Conservation (phyloP, 352 stramenopile genomes). For the Discostella stelligera region DNA sequence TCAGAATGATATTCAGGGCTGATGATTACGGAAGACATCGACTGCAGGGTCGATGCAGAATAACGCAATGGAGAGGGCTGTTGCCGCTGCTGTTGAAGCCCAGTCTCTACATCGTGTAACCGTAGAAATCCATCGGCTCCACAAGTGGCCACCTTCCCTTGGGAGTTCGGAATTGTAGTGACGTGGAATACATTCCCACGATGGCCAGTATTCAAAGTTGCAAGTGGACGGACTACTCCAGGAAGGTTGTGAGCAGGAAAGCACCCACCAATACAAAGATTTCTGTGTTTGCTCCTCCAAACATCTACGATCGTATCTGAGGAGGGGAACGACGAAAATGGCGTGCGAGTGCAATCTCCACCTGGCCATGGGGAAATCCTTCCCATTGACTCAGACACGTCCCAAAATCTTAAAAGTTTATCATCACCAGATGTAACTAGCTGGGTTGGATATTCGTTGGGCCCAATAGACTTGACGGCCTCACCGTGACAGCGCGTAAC, state of each 20-base stretch:
- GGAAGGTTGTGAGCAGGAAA: slow-evolving; percentile 27
- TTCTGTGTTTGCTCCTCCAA: slow-evolving; percentile 18
- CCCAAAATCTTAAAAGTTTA: slow-evolving; percentile 77
- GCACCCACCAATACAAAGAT: background rate
- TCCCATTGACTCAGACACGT: slow-evolving; percentile 69
- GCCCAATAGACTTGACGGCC: background rate
- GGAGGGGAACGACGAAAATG: slow-evolving; percentile 43
- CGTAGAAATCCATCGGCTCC: slow-evolving; percentile 72
- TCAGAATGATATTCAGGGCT: background rate
- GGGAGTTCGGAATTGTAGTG: slow-evolving; percentile 50
- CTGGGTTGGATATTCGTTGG: slow-evolving; percentile 67
- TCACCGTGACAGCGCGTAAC: background rate
- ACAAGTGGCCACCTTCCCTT: slow-evolving; percentile 71
- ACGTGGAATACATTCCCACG: slow-evolving; percentile 76
- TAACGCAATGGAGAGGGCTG: slow-evolving; percentile 1
- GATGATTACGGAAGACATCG: background rate
- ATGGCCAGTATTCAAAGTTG: slow-evolving; percentile 67
- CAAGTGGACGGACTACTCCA: slow-evolving; percentile 64
- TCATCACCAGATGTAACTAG: slow-evolving; percentile 77
- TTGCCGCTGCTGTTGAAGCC: slow-evolving; percentile 1
- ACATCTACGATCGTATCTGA: slow-evolving; percentile 21
- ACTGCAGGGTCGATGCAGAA: background rate
- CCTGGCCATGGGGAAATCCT: slow-evolving; percentile 52
- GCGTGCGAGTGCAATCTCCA: slow-evolving; percentile 52
- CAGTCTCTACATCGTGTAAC: slow-evolving; percentile 56